Conservation (phyloP, 2,329 filamentous ascomycete genomes). For the Fusarium euwallaceae region DNA sequence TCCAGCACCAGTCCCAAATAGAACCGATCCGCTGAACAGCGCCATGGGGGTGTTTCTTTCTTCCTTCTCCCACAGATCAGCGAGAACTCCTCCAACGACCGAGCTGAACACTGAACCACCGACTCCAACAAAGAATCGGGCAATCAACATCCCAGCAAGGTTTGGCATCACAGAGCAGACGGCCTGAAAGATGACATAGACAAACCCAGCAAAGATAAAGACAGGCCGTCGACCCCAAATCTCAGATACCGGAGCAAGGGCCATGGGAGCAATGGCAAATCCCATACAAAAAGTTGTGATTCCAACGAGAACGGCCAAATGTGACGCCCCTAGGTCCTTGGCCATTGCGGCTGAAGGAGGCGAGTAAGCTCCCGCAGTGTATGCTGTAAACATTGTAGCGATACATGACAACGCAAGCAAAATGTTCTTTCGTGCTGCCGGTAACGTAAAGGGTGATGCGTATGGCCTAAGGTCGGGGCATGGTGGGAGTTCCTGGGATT, state of each 20-base stretch:
- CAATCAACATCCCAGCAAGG: constrained; percentile 79
- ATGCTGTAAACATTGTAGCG: constrained; percentile 83
- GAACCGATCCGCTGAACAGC: constrained; percentile 82
- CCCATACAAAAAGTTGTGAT: constrained; percentile 87
- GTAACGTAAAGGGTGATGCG: constrained; percentile 80
- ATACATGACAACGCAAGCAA: constrained; percentile 81
- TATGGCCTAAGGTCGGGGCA: constrained; percentile 76
- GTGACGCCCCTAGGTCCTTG: constrained; percentile 73
- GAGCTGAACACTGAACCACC: constrained; percentile 85
- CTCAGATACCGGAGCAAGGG: constrained; percentile 88
- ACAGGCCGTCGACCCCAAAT: constrained; percentile 89
- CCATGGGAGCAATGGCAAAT: constrained; percentile 88
- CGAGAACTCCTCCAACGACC: constrained; percentile 92
- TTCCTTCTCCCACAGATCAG: constrained; percentile 84
- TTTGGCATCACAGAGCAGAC: constrained; percentile 79
- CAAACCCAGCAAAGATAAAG: constrained; percentile 78
- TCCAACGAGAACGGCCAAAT: constrained; percentile 76
- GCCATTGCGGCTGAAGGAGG: constrained; percentile 76
- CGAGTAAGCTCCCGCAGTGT: constrained; percentile 84
- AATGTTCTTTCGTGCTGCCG: constrained; percentile 74
- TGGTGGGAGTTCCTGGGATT: constrained; percentile 60
- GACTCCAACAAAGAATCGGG: constrained; percentile 82
- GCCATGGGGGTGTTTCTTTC: constrained; percentile 92
- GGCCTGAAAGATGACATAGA: constrained; percentile 79
- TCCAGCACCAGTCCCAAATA: constrained; percentile 84